Percentiles rank a stretch among this genome's conserved stretches.
Evolutionary conservation across 1,284 basidiomycete species (phyloP).

Genomic region (Puccinia triticina): DNA sequence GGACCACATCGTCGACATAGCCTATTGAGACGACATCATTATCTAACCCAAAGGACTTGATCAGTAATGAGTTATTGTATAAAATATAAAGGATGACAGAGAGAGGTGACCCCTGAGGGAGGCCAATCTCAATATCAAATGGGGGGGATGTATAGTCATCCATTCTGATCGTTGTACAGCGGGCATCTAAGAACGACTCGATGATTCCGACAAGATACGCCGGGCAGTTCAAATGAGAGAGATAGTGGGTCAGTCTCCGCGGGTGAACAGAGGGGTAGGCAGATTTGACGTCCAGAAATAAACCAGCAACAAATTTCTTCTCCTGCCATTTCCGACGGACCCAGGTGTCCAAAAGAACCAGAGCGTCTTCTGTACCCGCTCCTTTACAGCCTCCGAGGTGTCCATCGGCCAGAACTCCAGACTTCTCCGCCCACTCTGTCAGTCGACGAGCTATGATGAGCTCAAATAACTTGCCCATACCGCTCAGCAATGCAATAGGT

Average conservation of each 20-base stretch:
- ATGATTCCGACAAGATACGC: background rate
- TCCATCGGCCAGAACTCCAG: too few relatives aligned
- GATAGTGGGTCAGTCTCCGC: background rate
- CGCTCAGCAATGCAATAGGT: conserved; percentile 12
- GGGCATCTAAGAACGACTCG: background rate
- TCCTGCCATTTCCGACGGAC: too few relatives aligned
- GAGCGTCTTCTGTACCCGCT: too few relatives aligned
- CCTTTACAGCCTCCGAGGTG: conserved; percentile 1
- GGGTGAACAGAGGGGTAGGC: conserved; percentile 18
- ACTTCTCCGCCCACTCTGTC: background rate
- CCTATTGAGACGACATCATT: background rate
- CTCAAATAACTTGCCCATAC: conserved; percentile 21
- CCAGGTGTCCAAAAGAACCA: too few relatives aligned
- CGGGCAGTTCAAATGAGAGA: background rate
- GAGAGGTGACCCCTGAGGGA: conserved; percentile 19
- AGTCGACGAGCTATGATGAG: background rate
- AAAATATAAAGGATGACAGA: conserved; percentile 20
- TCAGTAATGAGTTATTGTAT: background rate
- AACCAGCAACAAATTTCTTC: background rate
- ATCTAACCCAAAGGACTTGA: too few relatives aligned
- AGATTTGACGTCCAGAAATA: conserved; percentile 27
- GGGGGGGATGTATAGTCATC: background rate
- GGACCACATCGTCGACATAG: conserved; percentile 21
- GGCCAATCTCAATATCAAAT: background rate
- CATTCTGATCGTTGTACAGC: background rate